A percentile compares a stretch with the other conserved stretches of the same genome.
phyloP scores from a whole-genome alignment of 2,329 filamentous ascomycete species.

The Cytospora piceicola region DNA sequence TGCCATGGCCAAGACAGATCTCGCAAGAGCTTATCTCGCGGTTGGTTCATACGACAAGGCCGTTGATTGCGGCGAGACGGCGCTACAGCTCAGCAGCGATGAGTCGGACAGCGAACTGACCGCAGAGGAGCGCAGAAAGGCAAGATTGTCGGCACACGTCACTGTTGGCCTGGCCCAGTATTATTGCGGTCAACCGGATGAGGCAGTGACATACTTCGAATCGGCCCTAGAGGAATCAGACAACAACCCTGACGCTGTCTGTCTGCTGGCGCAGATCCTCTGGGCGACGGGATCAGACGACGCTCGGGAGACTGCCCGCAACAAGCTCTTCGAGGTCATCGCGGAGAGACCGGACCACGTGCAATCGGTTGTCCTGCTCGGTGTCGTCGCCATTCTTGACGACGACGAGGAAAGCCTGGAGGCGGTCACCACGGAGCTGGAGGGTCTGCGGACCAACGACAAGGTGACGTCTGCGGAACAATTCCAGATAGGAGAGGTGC shows the following conservation, averaged over 20 bases:
- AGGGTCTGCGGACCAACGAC: conserved; percentile 70
- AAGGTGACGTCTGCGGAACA: conserved; percentile 66
- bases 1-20: conserved; percentile 82
- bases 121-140: conserved; percentile 66
- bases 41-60: conserved; percentile 67
- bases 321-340: conserved; percentile 79
- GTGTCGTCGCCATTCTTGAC: conserved; percentile 81
- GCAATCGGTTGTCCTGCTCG: conserved; percentile 78
- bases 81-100: conserved; percentile 77
- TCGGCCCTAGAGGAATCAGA: conserved; percentile 76
- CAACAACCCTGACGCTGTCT: conserved; percentile 80
- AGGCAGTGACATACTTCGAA: conserved; percentile 79
- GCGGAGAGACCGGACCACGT: conserved; percentile 76
- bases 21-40: conserved; percentile 82
- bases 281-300: conserved; percentile 84
- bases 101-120: conserved; percentile 69
- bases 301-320: conserved; percentile 75
- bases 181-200: conserved; percentile 66
- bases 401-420: conserved; percentile 77
- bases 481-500: conserved; percentile 71
- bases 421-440: conserved; percentile 78
- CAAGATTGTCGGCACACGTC: conserved; percentile 81
- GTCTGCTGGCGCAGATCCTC: conserved; percentile 84
- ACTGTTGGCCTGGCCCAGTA: conserved; percentile 85
- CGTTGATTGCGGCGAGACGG: conserved; percentile 78